A percentile compares a stretch with the other conserved stretches of the same genome.
These are phyloP conservation scores for Colletotrichum agaves DNA, from an alignment of 2,329 filamentous ascomycete genomes.

Conservation along the genomic window DNA sequence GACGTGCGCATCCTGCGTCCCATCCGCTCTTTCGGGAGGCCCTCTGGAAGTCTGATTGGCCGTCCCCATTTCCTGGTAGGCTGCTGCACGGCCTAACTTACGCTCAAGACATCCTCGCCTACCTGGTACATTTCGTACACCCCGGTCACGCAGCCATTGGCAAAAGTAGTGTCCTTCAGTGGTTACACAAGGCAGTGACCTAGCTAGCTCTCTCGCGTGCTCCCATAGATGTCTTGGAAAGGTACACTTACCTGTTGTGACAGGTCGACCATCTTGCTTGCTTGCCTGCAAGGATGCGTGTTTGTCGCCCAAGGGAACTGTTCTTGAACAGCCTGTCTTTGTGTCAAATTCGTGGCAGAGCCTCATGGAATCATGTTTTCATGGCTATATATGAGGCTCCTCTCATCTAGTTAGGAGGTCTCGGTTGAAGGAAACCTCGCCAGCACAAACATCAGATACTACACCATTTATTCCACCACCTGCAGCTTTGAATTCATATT, in stretches of 20 bases:
- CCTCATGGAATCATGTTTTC: neutral
- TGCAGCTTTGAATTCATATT: neutral
- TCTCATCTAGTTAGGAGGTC: constrained; percentile 15
- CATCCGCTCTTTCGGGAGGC: constrained; percentile 14
- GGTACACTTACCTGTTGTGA: neutral
- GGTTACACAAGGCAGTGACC: constrained; percentile 15
- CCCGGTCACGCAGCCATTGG: constrained; percentile 3
- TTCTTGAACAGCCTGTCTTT: neutral
- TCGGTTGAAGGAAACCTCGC: constrained; percentile 3
- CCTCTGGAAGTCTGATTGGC: constrained; percentile 12
- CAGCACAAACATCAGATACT: neutral
- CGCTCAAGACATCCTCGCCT: neutral
- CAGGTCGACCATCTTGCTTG: constrained; percentile 8
- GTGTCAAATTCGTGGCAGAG: neutral
- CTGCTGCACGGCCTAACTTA: constrained; percentile 16
- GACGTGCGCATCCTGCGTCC: constrained; percentile 18
- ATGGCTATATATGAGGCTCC: constrained; percentile 25
- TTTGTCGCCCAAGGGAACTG: neutral
- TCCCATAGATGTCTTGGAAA: neutral
- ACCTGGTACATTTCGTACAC: neutral
- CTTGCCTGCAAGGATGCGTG: neutral
- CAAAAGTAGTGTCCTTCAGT: neutral
- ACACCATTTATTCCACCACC: neutral
- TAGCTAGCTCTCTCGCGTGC: neutral
- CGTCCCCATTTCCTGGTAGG: constrained; percentile 28